Conservation (phyloP, 768 basidiomycete species). For the Suillus luteus region DNA sequence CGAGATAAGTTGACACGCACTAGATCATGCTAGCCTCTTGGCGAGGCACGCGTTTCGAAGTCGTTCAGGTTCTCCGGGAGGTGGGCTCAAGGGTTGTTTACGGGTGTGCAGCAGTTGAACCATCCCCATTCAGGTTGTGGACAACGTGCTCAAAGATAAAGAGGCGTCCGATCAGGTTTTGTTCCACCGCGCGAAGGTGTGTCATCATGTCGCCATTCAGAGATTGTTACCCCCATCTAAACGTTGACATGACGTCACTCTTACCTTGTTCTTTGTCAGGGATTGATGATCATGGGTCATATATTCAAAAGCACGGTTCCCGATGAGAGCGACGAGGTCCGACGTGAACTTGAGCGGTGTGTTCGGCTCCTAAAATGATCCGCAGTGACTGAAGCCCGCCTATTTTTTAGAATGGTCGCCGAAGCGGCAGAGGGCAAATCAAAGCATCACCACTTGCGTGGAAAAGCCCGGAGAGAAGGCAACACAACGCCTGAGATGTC, state of each 20-base stretch:
- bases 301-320: conserved; percentile 85
- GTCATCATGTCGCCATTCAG: conserved; percentile 10
- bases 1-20: conserved; percentile 5
- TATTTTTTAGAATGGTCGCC: conserved; percentile 69
- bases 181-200: conserved; percentile 83
- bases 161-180: conserved; percentile 70
- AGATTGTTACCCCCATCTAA: neutral
- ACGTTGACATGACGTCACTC: conserved; percentile 7
- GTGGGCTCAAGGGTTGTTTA: conserved; percentile 26
- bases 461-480: conserved; percentile 33
- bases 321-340: conserved; percentile 91
- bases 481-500: conserved; percentile 42
- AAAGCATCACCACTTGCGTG: conserved; percentile 48
- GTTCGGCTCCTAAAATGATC: conserved; percentile 23
- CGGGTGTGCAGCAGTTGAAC: conserved; percentile 15
- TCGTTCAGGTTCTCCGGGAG: conserved; percentile 85
- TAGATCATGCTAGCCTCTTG: conserved; percentile 95
- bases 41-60: conserved; percentile 96
- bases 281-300: conserved; percentile 83
- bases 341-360: conserved; percentile 90
- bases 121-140: conserved; percentile 56
- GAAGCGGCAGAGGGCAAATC: conserved; percentile 78
- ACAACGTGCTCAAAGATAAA: conserved; percentile 82
- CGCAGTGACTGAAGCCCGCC: neutral
- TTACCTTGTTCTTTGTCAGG: conserved; percentile 44